Base-by-base conservation (phyloP, 176 grass and related monocot species). In the Avena insularis region DNA sequence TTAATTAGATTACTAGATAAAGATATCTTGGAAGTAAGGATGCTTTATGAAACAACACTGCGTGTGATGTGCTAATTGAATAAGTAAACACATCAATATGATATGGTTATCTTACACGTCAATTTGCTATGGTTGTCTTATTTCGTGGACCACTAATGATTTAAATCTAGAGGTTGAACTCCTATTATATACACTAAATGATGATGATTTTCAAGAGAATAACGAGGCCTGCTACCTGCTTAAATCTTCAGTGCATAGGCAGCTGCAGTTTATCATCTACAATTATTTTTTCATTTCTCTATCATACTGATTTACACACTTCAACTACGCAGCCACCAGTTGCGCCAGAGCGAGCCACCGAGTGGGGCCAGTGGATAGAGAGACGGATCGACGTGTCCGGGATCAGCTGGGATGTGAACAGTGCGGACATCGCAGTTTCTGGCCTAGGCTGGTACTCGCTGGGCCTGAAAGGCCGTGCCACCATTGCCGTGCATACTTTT, bases 381-480 rank as follows among this genome's bases (percentile, higher is more conserved):
- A 90, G 79, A 82, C 43, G 33, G 14, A 74, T 95, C n/a, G 87
- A 95, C 51, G 76, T 95, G 36, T 92, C 88, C 2, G 96, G 96
- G 19, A 62, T 51, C 38, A 98, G 91, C 71, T 98, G 96, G 96
- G 96, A 98, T 20, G 75, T 88, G 23, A 98, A 92, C 70, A 92
- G 84, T 86, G 51, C 83, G 46, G 96, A 98, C 58, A 92, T 98
- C 60, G 76, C 92, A 76, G 88, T 88, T 88, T 92, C 92, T 12
- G 96, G 96, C 14, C 56, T 92, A 33, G 96, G 93, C 66, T 98
- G 96, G 93, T 98, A 89, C 82, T 95, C 88, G 25, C 80, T 98
- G 75, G 96, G 96, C 35, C 85, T 98, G 17, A 98, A 95, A 67
- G 96, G 93, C 17, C 75, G 84, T 47, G 96, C 93, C 27, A 91